Conservation (phyloP, 148 eudicot species). For the Rhododendron ferrugineum region DNA sequence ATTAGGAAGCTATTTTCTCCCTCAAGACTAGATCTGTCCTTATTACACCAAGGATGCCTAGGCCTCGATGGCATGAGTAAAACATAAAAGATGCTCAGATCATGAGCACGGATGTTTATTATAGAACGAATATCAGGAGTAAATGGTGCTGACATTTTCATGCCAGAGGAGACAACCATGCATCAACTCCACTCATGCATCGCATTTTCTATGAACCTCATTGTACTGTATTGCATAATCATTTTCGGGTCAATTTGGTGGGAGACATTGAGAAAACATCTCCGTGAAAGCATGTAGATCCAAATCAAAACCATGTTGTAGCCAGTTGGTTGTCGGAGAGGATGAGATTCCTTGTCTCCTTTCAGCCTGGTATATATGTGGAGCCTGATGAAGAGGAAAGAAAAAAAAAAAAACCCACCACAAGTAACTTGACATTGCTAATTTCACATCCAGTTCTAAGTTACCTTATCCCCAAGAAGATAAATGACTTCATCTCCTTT, state of each 20-base stretch:
- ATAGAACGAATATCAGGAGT: background rate
- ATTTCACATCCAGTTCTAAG: background rate
- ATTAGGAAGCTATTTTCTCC: background rate
- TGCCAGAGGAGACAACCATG: constrained; percentile 8
- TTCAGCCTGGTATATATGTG: background rate
- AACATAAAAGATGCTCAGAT: constrained; percentile 3
- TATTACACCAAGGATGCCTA: no score
- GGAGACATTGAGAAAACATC: background rate
- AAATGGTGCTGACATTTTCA: background rate
- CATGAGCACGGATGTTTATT: background rate
- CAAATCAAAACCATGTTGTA: constrained; percentile 3
- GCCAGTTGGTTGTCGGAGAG: background rate
- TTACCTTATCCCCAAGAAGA: background rate
- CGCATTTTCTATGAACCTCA: constrained; percentile 15
- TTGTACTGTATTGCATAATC: background rate
- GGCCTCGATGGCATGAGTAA: background rate
- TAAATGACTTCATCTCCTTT: constrained; percentile 13
- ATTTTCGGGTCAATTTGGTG: background rate
- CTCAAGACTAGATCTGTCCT: background rate
- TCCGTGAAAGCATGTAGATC: background rate
- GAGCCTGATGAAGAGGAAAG: background rate
- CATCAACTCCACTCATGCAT: constrained; percentile 12
- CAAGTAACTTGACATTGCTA: background rate
- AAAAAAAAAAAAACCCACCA: background rate
- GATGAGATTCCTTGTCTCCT: background rate